These are phyloP conservation scores for Ilyonectria robusta DNA, from an alignment of 2,329 filamentous ascomycete genomes.

Conservation along the genomic window DNA sequence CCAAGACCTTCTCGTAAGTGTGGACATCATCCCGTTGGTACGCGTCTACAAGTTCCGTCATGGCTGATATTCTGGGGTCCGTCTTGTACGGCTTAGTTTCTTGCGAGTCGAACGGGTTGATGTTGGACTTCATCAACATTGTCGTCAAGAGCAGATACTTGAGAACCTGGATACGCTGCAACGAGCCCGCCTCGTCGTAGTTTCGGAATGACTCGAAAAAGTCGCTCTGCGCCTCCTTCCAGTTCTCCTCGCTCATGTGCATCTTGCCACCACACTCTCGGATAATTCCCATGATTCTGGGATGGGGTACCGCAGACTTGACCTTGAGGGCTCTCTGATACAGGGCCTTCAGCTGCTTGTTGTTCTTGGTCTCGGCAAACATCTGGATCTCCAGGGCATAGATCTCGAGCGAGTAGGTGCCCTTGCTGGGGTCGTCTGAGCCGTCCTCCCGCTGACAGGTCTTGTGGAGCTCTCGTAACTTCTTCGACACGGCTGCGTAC, in stretches of 20 bases:
- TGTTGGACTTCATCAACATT: slow-evolving; percentile 98
- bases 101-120: slow-evolving; percentile 98
- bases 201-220: slow-evolving; percentile 99
- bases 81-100: slow-evolving; percentile 99
- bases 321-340: slow-evolving; percentile 94
- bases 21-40: slow-evolving; percentile 97
- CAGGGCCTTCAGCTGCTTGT: slow-evolving; percentile 93
- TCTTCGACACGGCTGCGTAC: slow-evolving; percentile 83
- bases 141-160: slow-evolving; percentile 97
- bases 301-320: slow-evolving; percentile 96
- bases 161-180: slow-evolving; percentile 96
- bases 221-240: slow-evolving; percentile 96
- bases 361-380: slow-evolving; percentile 97
- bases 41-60: slow-evolving; percentile 97
- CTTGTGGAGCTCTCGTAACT: slow-evolving; percentile 89
- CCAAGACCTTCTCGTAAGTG: slow-evolving; percentile 88
- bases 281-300: slow-evolving; percentile 99
- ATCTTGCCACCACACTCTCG: slow-evolving; percentile 99
- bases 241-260: slow-evolving; percentile 99
- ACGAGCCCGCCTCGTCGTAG: slow-evolving; percentile 96
- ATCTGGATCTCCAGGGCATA: slow-evolving; percentile 99
- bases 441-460: slow-evolving; percentile 92
- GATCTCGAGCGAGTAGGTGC: slow-evolving; percentile 94
- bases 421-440: slow-evolving; percentile 91
- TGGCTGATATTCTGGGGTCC: slow-evolving; percentile 93